Percentiles rank a stretch among this genome's conserved stretches.
phyloP scores from a whole-genome alignment of 192 early-diverging fungal genomes.

The Spizellomyces punctatus region DNA sequence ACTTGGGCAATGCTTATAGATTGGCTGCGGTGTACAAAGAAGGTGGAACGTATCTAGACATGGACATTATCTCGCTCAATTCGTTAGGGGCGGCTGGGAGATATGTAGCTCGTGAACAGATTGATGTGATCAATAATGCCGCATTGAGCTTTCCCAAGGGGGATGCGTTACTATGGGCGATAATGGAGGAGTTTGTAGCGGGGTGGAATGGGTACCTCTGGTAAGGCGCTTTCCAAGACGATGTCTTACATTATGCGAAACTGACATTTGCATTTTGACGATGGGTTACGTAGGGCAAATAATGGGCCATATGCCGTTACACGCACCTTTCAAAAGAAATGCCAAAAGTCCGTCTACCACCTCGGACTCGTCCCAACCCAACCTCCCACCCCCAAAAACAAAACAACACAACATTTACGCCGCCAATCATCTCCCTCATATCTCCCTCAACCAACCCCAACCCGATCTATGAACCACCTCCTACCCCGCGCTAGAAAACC shows the following conservation, averaged over 20 bases:
- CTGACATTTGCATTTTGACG: no score
- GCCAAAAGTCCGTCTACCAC: conserved; percentile 8
- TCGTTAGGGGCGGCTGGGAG: conserved; percentile 30
- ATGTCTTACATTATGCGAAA: no score
- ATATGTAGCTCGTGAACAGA: conserved; percentile 27
- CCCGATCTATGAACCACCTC: no score
- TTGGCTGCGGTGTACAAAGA: conserved; percentile 31
- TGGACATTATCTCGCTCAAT: conserved; percentile 44
- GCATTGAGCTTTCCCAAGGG: conserved; percentile 28
- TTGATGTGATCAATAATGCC: conserved; percentile 35
- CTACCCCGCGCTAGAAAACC: no score
- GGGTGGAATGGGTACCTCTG: conserved; percentile 36
- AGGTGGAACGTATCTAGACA: conserved; percentile 42
- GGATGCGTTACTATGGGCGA: conserved; percentile 36
- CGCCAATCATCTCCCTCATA: no score
- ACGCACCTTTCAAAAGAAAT: conserved; percentile 7
- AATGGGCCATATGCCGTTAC: conserved; percentile 33
- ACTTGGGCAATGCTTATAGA: conserved; percentile 42
- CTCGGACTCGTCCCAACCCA: conserved; percentile 13
- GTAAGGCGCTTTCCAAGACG: background rate
- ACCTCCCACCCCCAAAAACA: background rate
- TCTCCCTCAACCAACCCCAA: no score
- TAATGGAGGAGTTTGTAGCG: conserved; percentile 46
- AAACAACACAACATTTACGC: no score
- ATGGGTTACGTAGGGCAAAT: conserved; percentile 1